Conservation (phyloP, 2,329 filamentous ascomycete species). For the Hirsutella rhossiliensis region DNA sequence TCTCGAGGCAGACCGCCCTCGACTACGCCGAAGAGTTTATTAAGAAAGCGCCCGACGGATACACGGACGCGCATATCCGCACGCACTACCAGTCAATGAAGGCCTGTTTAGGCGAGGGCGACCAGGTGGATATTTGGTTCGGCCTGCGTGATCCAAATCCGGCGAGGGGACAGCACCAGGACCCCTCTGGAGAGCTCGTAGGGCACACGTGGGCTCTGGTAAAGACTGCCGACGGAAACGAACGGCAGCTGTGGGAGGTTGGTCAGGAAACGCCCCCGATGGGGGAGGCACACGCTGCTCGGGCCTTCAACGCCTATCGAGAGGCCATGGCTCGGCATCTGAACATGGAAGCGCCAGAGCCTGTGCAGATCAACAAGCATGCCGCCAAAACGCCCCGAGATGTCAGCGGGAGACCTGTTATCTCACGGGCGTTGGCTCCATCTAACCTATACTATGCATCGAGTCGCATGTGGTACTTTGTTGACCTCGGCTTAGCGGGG, state of each 20-base stretch:
- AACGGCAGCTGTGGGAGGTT: conserved; percentile 6
- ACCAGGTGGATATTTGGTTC: conserved; percentile 8
- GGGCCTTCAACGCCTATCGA: conserved; percentile 8
- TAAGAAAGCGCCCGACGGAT: not conserved
- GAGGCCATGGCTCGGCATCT: conserved; percentile 4
- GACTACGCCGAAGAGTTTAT: not conserved
- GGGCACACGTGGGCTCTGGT: conserved; percentile 5
- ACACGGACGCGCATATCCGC: not conserved
- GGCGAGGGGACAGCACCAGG: conserved; percentile 1
- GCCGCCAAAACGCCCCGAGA: not conserved
- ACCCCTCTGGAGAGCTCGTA: not conserved
- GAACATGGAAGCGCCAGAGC: not conserved
- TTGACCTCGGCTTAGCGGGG: conserved; percentile 5
- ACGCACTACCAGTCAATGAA: conserved; percentile 4
- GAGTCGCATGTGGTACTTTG: conserved; percentile 9
- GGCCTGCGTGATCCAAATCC: conserved; percentile 5
- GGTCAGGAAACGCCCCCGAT: conserved; percentile 5
- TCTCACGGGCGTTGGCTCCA: conserved; percentile 7
- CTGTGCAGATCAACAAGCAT: not conserved
- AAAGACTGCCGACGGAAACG: conserved; percentile 2
- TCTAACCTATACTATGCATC: conserved; percentile 8
- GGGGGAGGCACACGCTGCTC: conserved; percentile 4
- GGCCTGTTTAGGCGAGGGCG: conserved; percentile 6
- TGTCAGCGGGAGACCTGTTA: conserved; percentile 5
- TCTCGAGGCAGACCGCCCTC: conserved; percentile 4